Percentiles rank a stretch among this genome's conserved stretches.
Conservation (phyloP, 805 yeast genomes). For the Starmerella scarabaei region DNA sequence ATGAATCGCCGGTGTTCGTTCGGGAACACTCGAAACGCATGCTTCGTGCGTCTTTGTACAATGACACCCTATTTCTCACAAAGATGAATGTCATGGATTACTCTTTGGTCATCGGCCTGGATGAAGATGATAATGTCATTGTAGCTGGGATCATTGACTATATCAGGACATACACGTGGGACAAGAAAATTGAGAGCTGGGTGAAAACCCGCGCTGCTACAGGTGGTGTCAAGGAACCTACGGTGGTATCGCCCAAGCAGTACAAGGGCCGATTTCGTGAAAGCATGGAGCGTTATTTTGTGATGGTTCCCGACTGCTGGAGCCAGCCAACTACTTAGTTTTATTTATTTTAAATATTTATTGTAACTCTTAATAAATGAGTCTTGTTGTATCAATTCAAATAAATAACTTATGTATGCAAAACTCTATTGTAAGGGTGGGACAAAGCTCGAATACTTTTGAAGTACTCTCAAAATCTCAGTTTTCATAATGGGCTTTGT, state of each 20-base stretch:
- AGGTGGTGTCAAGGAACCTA: slow-evolving; percentile 82
- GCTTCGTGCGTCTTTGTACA: slow-evolving; percentile 79
- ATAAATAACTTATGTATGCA: background rate
- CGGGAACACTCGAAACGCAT: slow-evolving; percentile 81
- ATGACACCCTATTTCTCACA: slow-evolving; percentile 83
- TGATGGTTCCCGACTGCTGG: slow-evolving; percentile 77
- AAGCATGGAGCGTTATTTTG: slow-evolving; percentile 91
- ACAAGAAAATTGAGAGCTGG: slow-evolving; percentile 95
- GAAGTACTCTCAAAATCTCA: slow-evolving; percentile 11
- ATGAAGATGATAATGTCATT: slow-evolving; percentile 43
- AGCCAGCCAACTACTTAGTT: slow-evolving; percentile 15
- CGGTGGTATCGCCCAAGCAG: slow-evolving; percentile 93
- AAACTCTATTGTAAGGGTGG: background rate
- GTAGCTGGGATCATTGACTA: slow-evolving; percentile 93
- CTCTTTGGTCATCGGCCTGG: slow-evolving; percentile 87
- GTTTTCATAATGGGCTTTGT: slow-evolving; percentile 63
- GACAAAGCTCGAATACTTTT: slow-evolving; percentile 2
- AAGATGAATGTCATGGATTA: slow-evolving; percentile 99
- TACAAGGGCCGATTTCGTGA: slow-evolving; percentile 88
- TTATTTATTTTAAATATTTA: background rate
- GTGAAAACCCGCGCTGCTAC: slow-evolving; percentile 90
- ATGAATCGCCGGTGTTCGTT: slow-evolving; percentile 89
- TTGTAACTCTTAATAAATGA: background rate
- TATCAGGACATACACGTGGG: slow-evolving; percentile 96
- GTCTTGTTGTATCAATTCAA: background rate